Evolutionary conservation across 2,329 filamentous ascomycete species (phyloP), one percentile per base, ranked within the genome.

Genomic region (Eutypella sp.): DNA sequence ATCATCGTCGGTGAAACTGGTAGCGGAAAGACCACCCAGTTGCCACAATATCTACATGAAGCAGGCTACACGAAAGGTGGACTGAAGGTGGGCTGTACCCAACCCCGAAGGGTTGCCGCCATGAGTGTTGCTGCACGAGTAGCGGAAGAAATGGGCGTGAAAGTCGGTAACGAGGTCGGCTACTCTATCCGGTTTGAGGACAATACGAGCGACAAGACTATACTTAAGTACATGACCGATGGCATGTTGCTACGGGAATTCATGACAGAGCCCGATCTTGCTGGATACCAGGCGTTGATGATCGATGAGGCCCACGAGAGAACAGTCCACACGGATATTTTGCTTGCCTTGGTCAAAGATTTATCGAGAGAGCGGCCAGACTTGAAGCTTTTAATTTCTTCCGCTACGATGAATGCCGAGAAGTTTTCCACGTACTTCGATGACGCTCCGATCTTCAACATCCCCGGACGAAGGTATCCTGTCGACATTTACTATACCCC

Each of bases 111-210:
- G 73, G 93, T 99, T 10, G 93, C 93, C 3, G 93, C 93, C 24
- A 97, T 97, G 92, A 93, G 87, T 60, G 92, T 97, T 18, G 92
- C 93, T n/a, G 83, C 89, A 38, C 89, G 93, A 75, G 93, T 99
- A 2, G 89, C 92, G 0, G 91, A 97, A 46, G 93, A 99, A 63
- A 87, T 95, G 71, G 90, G 87, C 0, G 85, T 89, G 48, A 91
- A 92, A 63, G 71, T 97, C 10, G 93, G 93, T 1, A 87, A 89
- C 51, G 89, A 96, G 61, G 92, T 97, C 22, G 93, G 93, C 15
- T 99, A 96, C 64, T 85, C 85, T 0, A 95, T 99, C 56, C 87
- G 93, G 50, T 99, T 97, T 58, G 93, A 99, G 63, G 89, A 96
- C 66, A 84, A 84, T 52, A 95, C 90, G 0, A 89, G 82, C 62